A percentile compares a stretch with the other conserved stretches of the same genome.
Conservation (phyloP, 2,329 filamentous ascomycete genomes). For the Aspergillus melleus region DNA sequence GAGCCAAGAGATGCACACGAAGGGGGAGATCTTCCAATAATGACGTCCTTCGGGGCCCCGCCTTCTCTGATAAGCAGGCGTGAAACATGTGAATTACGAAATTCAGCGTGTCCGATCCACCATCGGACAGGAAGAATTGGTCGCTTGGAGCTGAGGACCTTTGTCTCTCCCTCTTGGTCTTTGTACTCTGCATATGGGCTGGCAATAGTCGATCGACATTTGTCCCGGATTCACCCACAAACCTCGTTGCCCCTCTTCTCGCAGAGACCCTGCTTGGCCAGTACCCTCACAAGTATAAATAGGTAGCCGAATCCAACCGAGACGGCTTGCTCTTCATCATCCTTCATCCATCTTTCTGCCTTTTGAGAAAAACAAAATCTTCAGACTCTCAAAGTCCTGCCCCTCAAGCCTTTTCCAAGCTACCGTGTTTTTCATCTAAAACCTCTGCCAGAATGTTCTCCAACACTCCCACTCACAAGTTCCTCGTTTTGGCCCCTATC, state of each 20-base stretch:
- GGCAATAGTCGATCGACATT: conserved; percentile 29
- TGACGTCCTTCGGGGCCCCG: conserved; percentile 27
- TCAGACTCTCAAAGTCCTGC: conserved; percentile 3
- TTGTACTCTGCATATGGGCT: conserved; percentile 12
- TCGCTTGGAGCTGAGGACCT: not conserved
- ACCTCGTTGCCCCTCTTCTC: conserved; percentile 27
- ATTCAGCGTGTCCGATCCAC: conserved; percentile 11
- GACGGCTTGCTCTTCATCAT: conserved; percentile 2
- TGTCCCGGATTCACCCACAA: conserved; percentile 21
- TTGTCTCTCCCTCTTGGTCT: conserved; percentile 12
- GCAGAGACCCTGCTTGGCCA: conserved; percentile 17
- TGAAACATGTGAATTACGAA: conserved; percentile 32
- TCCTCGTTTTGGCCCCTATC: conserved; percentile 34
- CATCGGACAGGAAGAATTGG: not conserved
- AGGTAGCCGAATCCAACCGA: conserved; percentile 19
- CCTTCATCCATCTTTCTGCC: not conserved
- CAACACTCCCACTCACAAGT: conserved; percentile 30
- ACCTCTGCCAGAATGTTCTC: conserved; percentile 29
- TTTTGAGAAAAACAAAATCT: not conserved
- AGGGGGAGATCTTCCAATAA: conserved; percentile 26
- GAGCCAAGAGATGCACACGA: conserved; percentile 28
- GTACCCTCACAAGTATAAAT: conserved; percentile 28
- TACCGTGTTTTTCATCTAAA: not conserved
- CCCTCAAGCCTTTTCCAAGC: not conserved
- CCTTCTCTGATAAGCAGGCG: conserved; percentile 18